A percentile compares a stretch with the other conserved stretches of the same genome.
Conservation (phyloP, 495 filamentous ascomycete genomes). For the Podospora fimiseda region DNA sequence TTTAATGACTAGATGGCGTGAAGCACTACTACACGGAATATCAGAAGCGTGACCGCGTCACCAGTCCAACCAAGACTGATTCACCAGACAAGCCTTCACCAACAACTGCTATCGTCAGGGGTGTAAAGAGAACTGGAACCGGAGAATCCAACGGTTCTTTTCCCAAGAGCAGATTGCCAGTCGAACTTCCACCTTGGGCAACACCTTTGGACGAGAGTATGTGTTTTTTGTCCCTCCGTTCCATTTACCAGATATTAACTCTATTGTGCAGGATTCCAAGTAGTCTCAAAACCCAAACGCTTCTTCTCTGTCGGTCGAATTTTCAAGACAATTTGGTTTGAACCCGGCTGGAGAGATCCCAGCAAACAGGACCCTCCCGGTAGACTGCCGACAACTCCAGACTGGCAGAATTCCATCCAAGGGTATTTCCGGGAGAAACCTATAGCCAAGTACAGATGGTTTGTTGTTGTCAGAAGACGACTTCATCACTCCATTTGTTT, state of each 20-base stretch:
- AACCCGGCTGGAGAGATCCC: slow-evolving; percentile 12
- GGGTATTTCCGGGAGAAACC: slow-evolving; percentile 17
- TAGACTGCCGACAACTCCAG: neutral
- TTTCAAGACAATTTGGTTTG: slow-evolving; percentile 32
- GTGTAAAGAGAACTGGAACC: neutral
- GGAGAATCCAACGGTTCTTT: neutral
- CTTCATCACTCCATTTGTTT: slow-evolving; percentile 30
- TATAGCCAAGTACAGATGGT: slow-evolving; percentile 26
- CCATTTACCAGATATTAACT: neutral
- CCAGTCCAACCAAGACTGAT: neutral
- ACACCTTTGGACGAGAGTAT: slow-evolving; percentile 10
- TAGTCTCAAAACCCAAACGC: slow-evolving; percentile 30
- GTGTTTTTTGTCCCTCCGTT: neutral
- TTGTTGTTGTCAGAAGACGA: slow-evolving; percentile 26
- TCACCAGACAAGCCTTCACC: neutral
- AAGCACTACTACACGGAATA: slow-evolving; percentile 8
- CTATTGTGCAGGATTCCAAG: slow-evolving; percentile 14
- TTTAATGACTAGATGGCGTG: neutral
- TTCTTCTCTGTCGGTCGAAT: slow-evolving; percentile 36
- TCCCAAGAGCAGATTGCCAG: neutral
- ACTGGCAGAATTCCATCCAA: slow-evolving; percentile 13
- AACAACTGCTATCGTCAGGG: neutral
- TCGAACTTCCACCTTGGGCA: neutral
- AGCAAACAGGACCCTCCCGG: neutral
- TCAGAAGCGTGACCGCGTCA: neutral